Conservation (phyloP, 495 filamentous ascomycete species). For the Lasiosphaeria ovina region DNA sequence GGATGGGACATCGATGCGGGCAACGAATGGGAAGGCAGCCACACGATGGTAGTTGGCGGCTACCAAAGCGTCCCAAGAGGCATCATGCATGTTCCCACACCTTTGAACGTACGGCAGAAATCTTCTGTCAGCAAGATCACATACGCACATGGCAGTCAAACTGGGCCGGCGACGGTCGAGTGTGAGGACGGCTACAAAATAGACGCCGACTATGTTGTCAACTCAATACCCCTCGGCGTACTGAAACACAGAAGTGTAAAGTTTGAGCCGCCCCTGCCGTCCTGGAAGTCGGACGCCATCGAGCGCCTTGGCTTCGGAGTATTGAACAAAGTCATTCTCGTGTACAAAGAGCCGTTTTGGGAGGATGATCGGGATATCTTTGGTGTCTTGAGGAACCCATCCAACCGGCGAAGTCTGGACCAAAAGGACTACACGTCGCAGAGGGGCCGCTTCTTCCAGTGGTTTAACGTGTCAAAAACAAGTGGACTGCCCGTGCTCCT, state of each 20-base stretch:
- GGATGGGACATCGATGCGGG: constrained; percentile 97
- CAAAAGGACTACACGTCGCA: constrained; percentile 54
- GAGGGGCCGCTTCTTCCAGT: constrained; percentile 86
- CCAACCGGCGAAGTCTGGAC: constrained; percentile 50
- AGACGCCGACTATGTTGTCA: constrained; percentile 81
- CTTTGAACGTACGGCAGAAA: constrained; percentile 74
- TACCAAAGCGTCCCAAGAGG: constrained; percentile 88
- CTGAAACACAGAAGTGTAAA: constrained; percentile 71
- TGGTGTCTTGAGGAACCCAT: constrained; percentile 74
- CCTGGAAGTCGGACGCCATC: constrained; percentile 81
- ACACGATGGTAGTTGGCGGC: constrained; percentile 87
- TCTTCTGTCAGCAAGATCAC: constrained; percentile 66
- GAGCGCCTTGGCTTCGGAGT: constrained; percentile 88
- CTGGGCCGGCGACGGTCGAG: constrained; percentile 55
- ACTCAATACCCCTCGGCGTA: constrained; percentile 85
- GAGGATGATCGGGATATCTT: constrained; percentile 91
- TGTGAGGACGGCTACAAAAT: constrained; percentile 77
- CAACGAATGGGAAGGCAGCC: constrained; percentile 94
- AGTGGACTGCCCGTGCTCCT: constrained; percentile 83
- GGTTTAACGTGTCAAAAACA: constrained; percentile 92
- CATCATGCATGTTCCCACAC: constrained; percentile 69
- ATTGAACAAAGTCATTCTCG: constrained; percentile 91
- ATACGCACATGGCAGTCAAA: constrained; percentile 52
- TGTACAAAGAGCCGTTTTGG: constrained; percentile 91
- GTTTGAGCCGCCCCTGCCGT: constrained; percentile 81